Base-by-base conservation (phyloP, 306 rosid species). In the Corylus avellana region DNA sequence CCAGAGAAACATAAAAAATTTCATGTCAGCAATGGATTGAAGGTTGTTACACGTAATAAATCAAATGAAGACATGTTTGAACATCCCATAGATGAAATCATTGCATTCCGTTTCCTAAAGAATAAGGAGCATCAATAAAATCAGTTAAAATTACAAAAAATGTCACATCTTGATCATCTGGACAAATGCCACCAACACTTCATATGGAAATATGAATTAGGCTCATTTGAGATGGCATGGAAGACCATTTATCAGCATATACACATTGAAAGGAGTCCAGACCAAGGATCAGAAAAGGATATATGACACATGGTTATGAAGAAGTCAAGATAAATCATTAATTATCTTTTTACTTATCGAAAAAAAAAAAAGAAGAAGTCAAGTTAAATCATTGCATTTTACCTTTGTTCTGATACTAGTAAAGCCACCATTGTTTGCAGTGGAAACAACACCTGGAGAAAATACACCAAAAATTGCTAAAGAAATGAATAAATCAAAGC, bases 351-450 rank as follows among this genome's bases (percentile, higher is more conserved):
- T 22, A 22, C 22, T 22, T 22, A 22, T 22, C 22, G 0, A 22
- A 22, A 22, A 22, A 22, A 22, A 22, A 22, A 22, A 22, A 22
- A 22, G n/a, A n/a, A 22, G 22, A 22, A 22, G 22, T 22, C 22
- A 22, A 22, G 22, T 22, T 22, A 22, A 22, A 22, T 22, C 75
- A 1, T 76, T 44, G 53, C 22, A 54, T 73, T 84, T 79, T 88
- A 94, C 98, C 98, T 89, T 90, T 75, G 95, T 91, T 84, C 98
- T 88, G 73, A 88, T 83, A 70, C 98, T 94, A 17, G 97, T 74
- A 90, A 94, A 94, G 71, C 98, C 98, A 75, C 98, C 98, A 77
- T 91, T 94, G 83, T 94, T 94, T 61, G 95, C 84, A 8, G 97
- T 86, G 53, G 95, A 92, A 85, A 94, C 95, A 81, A 88, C 86